Evolutionary conservation across 2,329 filamentous ascomycete species (phyloP).

Genomic region (Bipolaris oryzae): DNA sequence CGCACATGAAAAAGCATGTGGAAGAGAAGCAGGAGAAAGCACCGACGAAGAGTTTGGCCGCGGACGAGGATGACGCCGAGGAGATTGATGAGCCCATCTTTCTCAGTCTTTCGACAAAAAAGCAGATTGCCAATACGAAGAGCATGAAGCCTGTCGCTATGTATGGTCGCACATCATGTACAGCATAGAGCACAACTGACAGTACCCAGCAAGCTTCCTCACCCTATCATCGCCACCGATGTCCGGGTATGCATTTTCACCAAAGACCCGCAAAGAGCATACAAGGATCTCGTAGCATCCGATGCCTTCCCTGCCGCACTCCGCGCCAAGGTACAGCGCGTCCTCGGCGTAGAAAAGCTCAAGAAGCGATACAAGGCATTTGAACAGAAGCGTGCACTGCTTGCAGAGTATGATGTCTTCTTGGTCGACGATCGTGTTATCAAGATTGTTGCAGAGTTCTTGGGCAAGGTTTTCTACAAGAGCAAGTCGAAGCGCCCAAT

Average conservation of each 20-base stretch:
- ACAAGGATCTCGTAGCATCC: constrained; percentile 85
- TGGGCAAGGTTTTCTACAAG: constrained; percentile 95
- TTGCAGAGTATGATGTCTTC: constrained; percentile 89
- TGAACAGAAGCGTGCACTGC: constrained; percentile 78
- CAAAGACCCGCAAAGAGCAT: constrained; percentile 79
- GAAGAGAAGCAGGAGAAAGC: constrained; percentile 55
- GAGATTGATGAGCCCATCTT: constrained; percentile 63
- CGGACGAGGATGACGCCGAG: constrained; percentile 52
- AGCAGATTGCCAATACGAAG: constrained; percentile 73
- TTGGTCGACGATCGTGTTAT: constrained; percentile 87
- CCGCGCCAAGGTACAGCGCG: constrained; percentile 56
- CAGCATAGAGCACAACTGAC: constrained; percentile 17
- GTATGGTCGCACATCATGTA: constrained; percentile 26
- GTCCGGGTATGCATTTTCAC: constrained; percentile 84
- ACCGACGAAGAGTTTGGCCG: constrained; percentile 60
- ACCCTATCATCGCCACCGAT: constrained; percentile 71
- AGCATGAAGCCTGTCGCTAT: constrained; percentile 86
- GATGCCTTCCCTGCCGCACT: constrained; percentile 62
- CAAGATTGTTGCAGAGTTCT: constrained; percentile 71
- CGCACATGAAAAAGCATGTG: constrained; percentile 61
- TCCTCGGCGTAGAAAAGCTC: constrained; percentile 84
- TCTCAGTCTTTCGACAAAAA: constrained; percentile 68
- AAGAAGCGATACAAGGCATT: constrained; percentile 89
- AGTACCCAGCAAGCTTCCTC: constrained; percentile 63
- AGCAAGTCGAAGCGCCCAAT: constrained; percentile 82